Percentiles rank a stretch among this genome's conserved stretches.
Evolutionary conservation across 768 basidiomycete species (phyloP).

Genomic region (Tylopilus vinaceipallidus): DNA sequence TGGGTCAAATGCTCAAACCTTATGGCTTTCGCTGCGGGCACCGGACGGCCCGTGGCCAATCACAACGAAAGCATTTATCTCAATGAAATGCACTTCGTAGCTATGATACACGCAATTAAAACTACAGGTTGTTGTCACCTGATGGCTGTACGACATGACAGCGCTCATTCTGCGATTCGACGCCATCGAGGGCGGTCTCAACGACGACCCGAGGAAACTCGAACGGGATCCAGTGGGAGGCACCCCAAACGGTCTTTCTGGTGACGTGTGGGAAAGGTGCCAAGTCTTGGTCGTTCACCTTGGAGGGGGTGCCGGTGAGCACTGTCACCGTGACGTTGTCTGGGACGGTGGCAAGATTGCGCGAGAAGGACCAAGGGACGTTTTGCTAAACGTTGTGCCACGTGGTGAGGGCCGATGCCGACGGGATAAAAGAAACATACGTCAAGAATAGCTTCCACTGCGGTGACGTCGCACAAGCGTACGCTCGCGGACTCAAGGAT

Average conservation of each 20-base stretch:
- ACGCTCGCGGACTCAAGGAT: neutral
- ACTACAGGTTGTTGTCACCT: too few relatives aligned
- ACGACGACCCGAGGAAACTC: constrained; percentile 16
- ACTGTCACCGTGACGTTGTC: constrained; percentile 10
- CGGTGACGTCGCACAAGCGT: constrained; percentile 4
- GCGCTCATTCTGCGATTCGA: neutral
- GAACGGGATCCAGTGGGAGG: constrained; percentile 12
- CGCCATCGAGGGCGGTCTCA: constrained; percentile 8
- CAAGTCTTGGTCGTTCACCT: neutral
- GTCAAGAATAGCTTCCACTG: constrained; percentile 8
- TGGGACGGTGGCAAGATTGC: neutral
- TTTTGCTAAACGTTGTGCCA: constrained; percentile 21
- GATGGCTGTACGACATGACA: neutral
- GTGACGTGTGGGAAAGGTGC: constrained; percentile 5
- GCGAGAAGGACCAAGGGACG: constrained; percentile 19
- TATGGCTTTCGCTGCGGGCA: too few relatives aligned
- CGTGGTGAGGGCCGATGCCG: neutral
- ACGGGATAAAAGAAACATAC: constrained; percentile 2
- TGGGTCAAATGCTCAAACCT: too few relatives aligned
- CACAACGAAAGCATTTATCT: too few relatives aligned
- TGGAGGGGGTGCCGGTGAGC: constrained; percentile 14
- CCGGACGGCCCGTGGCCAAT: too few relatives aligned
- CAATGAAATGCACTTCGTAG: too few relatives aligned
- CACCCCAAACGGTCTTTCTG: constrained; percentile 5
- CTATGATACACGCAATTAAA: too few relatives aligned